Conservation (phyloP, 2,329 filamentous ascomycete genomes). For the Aspergillus sp. region DNA sequence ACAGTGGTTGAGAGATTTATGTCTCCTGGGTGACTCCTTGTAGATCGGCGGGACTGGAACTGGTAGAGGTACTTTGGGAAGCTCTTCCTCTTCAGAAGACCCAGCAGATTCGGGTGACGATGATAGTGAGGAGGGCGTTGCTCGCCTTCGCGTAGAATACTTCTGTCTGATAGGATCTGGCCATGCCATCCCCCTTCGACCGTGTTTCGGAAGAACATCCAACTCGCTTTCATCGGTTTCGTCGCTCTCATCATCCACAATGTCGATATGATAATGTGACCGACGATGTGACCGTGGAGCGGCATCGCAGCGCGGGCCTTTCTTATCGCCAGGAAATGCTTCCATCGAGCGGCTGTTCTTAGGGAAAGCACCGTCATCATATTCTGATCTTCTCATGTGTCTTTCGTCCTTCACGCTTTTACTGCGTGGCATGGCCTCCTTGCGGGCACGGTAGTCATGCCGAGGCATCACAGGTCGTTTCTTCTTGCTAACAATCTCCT, state of each 20-base stretch:
- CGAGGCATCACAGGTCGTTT: conserved; percentile 9
- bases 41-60: neutral
- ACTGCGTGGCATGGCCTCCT: conserved; percentile 8
- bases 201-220: conserved; percentile 30
- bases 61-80: conserved; percentile 38
- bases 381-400: conserved; percentile 1
- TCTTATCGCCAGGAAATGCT: conserved; percentile 11
- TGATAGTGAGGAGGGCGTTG: conserved; percentile 35
- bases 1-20: neutral
- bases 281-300: conserved; percentile 11
- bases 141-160: neutral
- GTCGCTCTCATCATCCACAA: conserved; percentile 15
- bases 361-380: conserved; percentile 7
- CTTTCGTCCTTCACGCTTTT: conserved; percentile 9
- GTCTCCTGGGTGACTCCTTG: conserved; percentile 3
- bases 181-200: conserved; percentile 22
- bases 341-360: neutral
- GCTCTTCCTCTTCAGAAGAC: conserved; percentile 27
- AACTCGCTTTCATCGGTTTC: conserved; percentile 14
- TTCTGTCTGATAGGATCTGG: conserved; percentile 37
- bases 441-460: conserved; percentile 1
- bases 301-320: conserved; percentile 3
- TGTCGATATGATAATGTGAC: conserved; percentile 15
- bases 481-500: conserved; percentile 1
- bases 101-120: conserved; percentile 2